Percentiles rank a stretch among this genome's conserved stretches.
Conservation (phyloP, 108 stramenopile species). For the Fistulifera pelliculosa region DNA sequence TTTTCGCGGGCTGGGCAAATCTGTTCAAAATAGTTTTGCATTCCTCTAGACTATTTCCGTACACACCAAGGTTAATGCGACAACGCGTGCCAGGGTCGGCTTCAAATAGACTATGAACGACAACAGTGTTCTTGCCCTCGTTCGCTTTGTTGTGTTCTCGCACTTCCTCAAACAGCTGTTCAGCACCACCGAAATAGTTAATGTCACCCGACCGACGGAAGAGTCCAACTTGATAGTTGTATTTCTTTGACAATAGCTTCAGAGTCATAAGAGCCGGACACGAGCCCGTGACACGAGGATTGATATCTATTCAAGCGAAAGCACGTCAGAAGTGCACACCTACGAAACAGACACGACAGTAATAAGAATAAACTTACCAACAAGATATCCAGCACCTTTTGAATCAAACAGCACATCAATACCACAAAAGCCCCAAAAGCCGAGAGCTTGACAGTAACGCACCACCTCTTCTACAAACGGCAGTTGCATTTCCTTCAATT, state of each 20-base stretch:
- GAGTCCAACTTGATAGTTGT: slow-evolving; percentile 17
- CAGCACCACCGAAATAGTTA: slow-evolving; percentile 12
- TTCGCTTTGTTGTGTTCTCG: slow-evolving; percentile 12
- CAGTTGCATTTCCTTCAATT: slow-evolving; percentile 24
- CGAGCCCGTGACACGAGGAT: slow-evolving; percentile 32
- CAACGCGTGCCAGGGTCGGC: background rate
- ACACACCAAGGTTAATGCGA: slow-evolving; percentile 25
- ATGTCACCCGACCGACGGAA: slow-evolving; percentile 26
- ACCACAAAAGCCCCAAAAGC: slow-evolving; percentile 35
- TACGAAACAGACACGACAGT: too few species aligned
- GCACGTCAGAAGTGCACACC: too few species aligned
- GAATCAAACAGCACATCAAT: slow-evolving; percentile 31
- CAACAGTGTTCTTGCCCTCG: slow-evolving; percentile 13
- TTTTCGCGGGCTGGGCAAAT: slow-evolving; percentile 16
- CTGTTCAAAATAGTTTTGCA: slow-evolving; percentile 21
- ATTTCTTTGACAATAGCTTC: slow-evolving; percentile 8
- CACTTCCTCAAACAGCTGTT: slow-evolving; percentile 13
- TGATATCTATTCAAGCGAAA: slow-evolving; percentile 17
- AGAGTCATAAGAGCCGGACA: slow-evolving; percentile 29
- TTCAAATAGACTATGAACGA: slow-evolving; percentile 17
- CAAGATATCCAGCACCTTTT: slow-evolving; percentile 17
- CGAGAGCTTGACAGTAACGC: slow-evolving; percentile 17
- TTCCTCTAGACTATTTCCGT: slow-evolving; percentile 17
- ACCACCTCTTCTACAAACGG: slow-evolving; percentile 32
- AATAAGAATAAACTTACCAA: too few species aligned